These are phyloP conservation scores for Alternaria panax DNA, from an alignment of 2,329 filamentous ascomycete genomes.

Conservation along the genomic window DNA sequence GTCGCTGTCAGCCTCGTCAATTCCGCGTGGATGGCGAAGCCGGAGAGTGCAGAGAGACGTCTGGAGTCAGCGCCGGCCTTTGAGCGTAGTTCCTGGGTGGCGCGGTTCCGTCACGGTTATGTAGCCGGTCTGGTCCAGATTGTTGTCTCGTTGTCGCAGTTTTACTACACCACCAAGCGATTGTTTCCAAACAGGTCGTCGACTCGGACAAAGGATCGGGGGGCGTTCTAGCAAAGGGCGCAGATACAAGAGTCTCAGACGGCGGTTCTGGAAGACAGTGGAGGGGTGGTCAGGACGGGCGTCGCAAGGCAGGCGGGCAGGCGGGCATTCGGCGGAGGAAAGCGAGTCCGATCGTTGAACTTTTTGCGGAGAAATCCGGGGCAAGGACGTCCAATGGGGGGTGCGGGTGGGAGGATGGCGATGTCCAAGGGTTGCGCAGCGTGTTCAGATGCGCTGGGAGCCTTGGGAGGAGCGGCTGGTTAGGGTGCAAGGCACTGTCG, in stretches of 20 bases:
- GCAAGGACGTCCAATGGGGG: slow-evolving; percentile 2
- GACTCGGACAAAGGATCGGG: slow-evolving; percentile 20
- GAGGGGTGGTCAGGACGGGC: slow-evolving; percentile 6
- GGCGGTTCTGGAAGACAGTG: slow-evolving; percentile 13
- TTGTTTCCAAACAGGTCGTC: slow-evolving; percentile 25
- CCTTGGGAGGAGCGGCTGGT: neutral
- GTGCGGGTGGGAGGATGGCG: neutral
- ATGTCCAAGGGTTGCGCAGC: slow-evolving; percentile 1
- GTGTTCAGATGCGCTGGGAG: neutral
- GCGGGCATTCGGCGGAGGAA: slow-evolving; percentile 9
- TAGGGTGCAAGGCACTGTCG: slow-evolving; percentile 4
- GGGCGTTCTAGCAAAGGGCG: slow-evolving; percentile 6
- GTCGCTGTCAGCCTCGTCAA: slow-evolving; percentile 10
- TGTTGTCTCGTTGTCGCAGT: slow-evolving; percentile 25
- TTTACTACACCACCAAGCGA: slow-evolving; percentile 19
- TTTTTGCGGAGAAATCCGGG: slow-evolving; percentile 13
- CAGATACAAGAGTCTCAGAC: neutral
- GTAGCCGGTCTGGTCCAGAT: slow-evolving; percentile 17
- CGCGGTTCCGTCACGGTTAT: slow-evolving; percentile 16
- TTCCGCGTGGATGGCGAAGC: slow-evolving; percentile 3
- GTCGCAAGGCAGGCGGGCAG: slow-evolving; percentile 9
- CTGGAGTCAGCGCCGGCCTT: neutral
- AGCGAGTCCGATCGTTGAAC: slow-evolving; percentile 6
- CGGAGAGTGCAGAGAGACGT: neutral
- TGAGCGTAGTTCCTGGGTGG: neutral